Evolutionary conservation across 768 basidiomycete genomes (phyloP).

Genomic region (Mycena rebaudengoi): DNA sequence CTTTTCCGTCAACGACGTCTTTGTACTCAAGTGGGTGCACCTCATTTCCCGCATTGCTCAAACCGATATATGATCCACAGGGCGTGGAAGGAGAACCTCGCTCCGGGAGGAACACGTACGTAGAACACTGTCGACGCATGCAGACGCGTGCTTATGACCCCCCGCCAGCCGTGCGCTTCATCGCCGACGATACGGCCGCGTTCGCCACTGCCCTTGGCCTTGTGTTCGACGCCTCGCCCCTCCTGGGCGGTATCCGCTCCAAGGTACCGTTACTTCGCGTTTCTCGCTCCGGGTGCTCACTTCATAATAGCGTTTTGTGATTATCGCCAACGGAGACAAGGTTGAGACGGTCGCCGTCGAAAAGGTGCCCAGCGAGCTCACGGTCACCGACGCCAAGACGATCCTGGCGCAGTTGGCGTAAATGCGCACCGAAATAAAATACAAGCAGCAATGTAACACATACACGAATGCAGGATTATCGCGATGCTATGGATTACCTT

Average conservation of each 20-base stretch:
- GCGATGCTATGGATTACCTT: too few species aligned
- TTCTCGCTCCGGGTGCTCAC: not conserved
- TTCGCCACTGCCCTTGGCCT: slow-evolving; percentile 65
- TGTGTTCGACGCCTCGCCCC: slow-evolving; percentile 64
- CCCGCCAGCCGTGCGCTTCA: slow-evolving; percentile 60
- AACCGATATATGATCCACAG: slow-evolving; percentile 38
- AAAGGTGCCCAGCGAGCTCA: slow-evolving; percentile 46
- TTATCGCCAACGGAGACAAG: slow-evolving; percentile 57
- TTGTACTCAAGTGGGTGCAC: slow-evolving; percentile 63
- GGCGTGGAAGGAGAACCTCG: slow-evolving; percentile 73
- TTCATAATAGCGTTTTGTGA: slow-evolving; percentile 48
- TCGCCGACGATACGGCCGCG: slow-evolving; percentile 73
- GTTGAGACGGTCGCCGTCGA: slow-evolving; percentile 58
- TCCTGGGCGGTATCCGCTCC: slow-evolving; percentile 74
- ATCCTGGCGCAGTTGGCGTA: slow-evolving; percentile 45
- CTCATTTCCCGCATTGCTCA: not conserved
- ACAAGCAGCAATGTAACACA: too few species aligned
- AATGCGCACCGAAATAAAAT: too few species aligned
- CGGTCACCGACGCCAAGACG: slow-evolving; percentile 52
- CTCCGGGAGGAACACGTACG: slow-evolving; percentile 64
- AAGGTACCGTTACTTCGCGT: slow-evolving; percentile 49
- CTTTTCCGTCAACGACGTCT: slow-evolving; percentile 82
- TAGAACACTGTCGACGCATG: slow-evolving; percentile 8
- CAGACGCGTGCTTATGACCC: slow-evolving; percentile 12
- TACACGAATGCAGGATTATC: too few species aligned